phyloP scores from a whole-genome alignment of 225 moss, liverwort and hornwort genomes.

The Marchantia polymorpha region DNA sequence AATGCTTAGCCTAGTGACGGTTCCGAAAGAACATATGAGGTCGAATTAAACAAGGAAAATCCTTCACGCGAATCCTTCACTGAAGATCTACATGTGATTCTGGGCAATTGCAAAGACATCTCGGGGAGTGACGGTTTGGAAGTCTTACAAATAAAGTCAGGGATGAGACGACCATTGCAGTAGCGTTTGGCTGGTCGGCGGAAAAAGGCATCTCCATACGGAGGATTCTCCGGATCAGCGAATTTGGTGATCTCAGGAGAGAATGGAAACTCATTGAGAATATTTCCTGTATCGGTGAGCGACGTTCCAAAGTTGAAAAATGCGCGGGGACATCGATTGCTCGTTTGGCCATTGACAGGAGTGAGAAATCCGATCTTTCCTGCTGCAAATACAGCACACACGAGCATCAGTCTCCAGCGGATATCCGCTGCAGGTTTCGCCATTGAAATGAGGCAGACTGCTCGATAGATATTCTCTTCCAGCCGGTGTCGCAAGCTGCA shows the following conservation, averaged over 20 bases:
- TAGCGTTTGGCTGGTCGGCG: constrained; percentile 33
- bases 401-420: neutral
- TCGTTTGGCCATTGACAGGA: neutral
- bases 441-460: neutral
- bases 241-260: neutral
- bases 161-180: constrained; percentile 36
- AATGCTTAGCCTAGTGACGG: too few species aligned
- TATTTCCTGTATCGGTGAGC: constrained; percentile 23
- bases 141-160: constrained; percentile 32
- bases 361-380: neutral
- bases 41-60: too few species aligned
- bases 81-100: neutral
- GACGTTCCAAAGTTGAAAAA: constrained; percentile 31
- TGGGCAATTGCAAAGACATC: neutral
- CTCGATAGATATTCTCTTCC: too few species aligned
- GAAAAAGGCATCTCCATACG: constrained; percentile 35
- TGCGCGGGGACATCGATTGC: constrained; percentile 7
- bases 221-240: constrained; percentile 21
- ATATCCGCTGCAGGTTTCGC: neutral
- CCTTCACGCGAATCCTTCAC: neutral
- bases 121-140: neutral
- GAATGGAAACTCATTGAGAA: constrained; percentile 19
- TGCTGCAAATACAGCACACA: neutral
- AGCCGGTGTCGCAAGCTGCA: neutral
- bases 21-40: too few species aligned